A percentile compares a stretch with the other conserved stretches of the same genome.
Conservation (phyloP, 345 rosid species). For the Populus pruinosa region DNA sequence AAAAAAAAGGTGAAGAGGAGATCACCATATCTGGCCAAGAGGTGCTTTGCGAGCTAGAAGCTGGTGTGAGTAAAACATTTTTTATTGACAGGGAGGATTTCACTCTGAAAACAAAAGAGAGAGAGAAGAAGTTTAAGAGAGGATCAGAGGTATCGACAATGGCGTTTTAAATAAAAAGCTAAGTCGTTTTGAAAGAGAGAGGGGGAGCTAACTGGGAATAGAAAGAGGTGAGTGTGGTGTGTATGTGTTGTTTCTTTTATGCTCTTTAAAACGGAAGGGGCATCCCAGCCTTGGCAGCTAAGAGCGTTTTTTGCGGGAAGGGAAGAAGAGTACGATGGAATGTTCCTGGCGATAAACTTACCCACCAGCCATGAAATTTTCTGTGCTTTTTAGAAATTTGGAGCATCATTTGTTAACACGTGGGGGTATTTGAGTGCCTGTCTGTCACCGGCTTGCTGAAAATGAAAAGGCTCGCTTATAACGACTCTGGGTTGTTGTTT, state of each 20-base stretch:
- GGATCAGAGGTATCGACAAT: too few species aligned
- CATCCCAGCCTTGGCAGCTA: slow-evolving; percentile 4
- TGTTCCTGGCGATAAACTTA: not conserved
- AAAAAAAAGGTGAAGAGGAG: not conserved
- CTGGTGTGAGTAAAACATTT: slow-evolving; percentile 91
- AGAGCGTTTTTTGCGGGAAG: not conserved
- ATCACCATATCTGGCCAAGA: slow-evolving; percentile 92
- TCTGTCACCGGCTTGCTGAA: too few species aligned
- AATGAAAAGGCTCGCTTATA: too few species aligned
- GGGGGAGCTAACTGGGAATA: too few species aligned
- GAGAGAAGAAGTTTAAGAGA: too few species aligned
- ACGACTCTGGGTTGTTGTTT: too few species aligned
- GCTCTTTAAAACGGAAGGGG: not conserved
- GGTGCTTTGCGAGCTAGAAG: slow-evolving; percentile 96
- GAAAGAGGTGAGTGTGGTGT: too few species aligned
- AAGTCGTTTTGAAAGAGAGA: too few species aligned
- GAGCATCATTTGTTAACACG: too few species aligned
- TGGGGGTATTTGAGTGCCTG: too few species aligned
- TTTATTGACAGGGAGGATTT: not conserved
- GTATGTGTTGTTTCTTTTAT: too few species aligned
- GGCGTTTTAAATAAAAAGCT: too few species aligned
- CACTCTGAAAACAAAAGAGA: not conserved
- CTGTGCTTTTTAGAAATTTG: not conserved
- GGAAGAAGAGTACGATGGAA: not conserved
- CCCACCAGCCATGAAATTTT: not conserved